Conservation (phyloP, 2,329 filamentous ascomycete species). For the Macrophomina pseudophaseolina region DNA sequence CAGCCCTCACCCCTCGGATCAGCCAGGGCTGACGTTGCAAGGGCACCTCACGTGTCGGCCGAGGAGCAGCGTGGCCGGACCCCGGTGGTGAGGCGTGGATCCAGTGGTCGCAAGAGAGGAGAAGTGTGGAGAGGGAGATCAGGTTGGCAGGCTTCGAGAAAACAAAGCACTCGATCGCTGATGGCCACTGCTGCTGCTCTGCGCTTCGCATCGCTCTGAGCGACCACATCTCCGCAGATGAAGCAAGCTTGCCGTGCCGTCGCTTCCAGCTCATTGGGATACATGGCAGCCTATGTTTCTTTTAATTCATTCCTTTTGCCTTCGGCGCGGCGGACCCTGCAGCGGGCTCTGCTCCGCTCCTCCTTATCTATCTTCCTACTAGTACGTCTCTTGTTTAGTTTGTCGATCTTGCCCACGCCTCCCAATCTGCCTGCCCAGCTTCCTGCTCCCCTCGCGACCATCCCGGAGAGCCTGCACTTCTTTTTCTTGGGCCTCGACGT, state of each 20-base stretch:
- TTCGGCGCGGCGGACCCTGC: background rate
- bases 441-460: background rate
- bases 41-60: background rate
- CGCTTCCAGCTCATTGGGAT: background rate
- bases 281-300: background rate
- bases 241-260: background rate
- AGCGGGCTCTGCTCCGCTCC: background rate
- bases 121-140: background rate
- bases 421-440: background rate
- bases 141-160: background rate
- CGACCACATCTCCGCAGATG: background rate
- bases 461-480: too few species aligned
- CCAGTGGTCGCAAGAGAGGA: conserved; percentile 3
- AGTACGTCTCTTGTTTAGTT: background rate
- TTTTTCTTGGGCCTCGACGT: background rate
- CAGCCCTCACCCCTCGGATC: too few species aligned
- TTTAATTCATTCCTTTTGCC: background rate
- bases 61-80: background rate
- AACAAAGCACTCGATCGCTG: background rate
- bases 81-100: background rate
- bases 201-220: background rate
- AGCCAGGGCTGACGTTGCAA: too few species aligned
- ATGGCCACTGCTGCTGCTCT: background rate
- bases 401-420: background rate
- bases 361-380: background rate